These are phyloP conservation scores for Suhomyces kunorum DNA, from an alignment of 1,139 yeast species.

Conservation along the genomic window DNA sequence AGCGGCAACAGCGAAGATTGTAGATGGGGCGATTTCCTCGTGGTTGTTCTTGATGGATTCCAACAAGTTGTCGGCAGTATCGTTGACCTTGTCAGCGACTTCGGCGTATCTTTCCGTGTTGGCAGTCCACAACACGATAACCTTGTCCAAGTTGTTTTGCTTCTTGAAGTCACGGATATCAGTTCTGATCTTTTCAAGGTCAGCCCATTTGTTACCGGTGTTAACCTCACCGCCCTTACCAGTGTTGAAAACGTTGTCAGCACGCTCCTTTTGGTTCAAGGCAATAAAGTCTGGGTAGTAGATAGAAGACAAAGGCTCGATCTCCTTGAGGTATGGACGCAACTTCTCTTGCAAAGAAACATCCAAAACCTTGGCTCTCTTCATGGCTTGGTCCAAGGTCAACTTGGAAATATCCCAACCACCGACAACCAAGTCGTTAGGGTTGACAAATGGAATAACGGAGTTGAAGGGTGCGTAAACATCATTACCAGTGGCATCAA, in stretches of 20 bases:
- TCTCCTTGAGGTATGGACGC: slow-evolving; percentile 60
- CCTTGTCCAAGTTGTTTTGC: slow-evolving; percentile 75
- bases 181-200: slow-evolving; percentile 81
- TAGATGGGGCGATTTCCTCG: slow-evolving; percentile 85
- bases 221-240: slow-evolving; percentile 51
- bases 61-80: slow-evolving; percentile 79
- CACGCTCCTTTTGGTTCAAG: slow-evolving; percentile 89
- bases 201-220: slow-evolving; percentile 77
- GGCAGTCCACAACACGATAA: slow-evolving; percentile 94
- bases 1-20: slow-evolving; percentile 89
- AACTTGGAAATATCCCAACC: slow-evolving; percentile 92
- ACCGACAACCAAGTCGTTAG: slow-evolving; percentile 85
- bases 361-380: slow-evolving; percentile 85
- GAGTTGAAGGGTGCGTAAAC: slow-evolving; percentile 92
- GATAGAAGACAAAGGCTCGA: slow-evolving; percentile 77
- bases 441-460: slow-evolving; percentile 82
- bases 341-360: slow-evolving; percentile 80
- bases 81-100: slow-evolving; percentile 76
- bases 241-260: slow-evolving; percentile 78
- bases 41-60: slow-evolving; percentile 76
- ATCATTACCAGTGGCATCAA: slow-evolving; percentile 79
- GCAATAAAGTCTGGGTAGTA: slow-evolving; percentile 98
- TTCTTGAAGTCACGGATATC: slow-evolving; percentile 82
- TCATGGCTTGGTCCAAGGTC: slow-evolving; percentile 75
- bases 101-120: slow-evolving; percentile 94